Conservation (phyloP, 495 filamentous ascomycete species). For the Cryomyces antarcticus region DNA sequence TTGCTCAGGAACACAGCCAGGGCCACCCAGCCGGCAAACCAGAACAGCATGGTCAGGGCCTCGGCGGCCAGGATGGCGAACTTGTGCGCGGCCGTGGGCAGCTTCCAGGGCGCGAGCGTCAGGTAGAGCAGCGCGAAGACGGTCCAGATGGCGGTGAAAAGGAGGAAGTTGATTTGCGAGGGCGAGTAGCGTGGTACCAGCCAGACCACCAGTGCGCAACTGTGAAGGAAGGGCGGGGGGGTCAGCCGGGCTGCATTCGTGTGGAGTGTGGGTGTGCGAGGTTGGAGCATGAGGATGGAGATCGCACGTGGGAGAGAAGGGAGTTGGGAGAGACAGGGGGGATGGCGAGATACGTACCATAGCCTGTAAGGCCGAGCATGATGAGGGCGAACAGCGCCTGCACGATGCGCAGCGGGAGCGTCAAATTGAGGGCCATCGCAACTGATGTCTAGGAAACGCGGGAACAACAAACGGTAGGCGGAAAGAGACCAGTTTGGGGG, state of each 20-base stretch:
- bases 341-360: conserved; percentile 29
- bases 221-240: conserved; percentile 5
- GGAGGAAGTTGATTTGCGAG: conserved; percentile 41
- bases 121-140: conserved; percentile 48
- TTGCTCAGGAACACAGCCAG: conserved; percentile 38
- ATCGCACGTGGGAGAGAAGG: neutral
- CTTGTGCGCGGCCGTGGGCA: conserved; percentile 35
- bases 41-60: conserved; percentile 59
- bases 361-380: conserved; percentile 49
- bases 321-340: neutral
- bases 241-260: neutral
- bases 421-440: conserved; percentile 26
- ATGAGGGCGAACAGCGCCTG: conserved; percentile 49
- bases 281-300: too few relatives aligned
- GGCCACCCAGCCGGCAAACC: conserved; percentile 70
- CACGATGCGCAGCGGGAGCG: conserved; percentile 40
- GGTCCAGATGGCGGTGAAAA: conserved; percentile 57
- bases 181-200: conserved; percentile 5
- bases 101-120: conserved; percentile 36
- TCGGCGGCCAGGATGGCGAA: conserved; percentile 44
- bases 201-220: conserved; percentile 12
- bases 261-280: neutral
- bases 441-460: neutral
- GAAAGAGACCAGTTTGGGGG: too few relatives aligned
- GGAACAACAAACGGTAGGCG: too few relatives aligned